Evolutionary conservation across 2,329 filamentous ascomycete species (phyloP).

Genomic region (Verticillium longisporum): DNA sequence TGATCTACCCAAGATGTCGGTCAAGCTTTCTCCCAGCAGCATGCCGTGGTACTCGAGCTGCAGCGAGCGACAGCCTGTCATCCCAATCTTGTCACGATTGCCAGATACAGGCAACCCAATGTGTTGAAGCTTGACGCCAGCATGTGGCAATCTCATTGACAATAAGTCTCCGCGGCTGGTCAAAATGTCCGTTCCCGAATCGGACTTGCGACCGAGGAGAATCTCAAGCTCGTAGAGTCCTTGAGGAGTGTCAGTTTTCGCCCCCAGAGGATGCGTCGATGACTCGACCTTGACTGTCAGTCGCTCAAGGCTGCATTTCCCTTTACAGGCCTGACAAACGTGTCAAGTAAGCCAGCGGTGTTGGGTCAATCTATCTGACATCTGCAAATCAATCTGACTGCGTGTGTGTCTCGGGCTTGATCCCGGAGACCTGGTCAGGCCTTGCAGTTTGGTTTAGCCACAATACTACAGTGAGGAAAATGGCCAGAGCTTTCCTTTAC

Average conservation of each 20-base stretch:
- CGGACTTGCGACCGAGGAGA: not conserved
- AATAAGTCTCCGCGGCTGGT: not conserved
- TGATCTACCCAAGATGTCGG: not conserved
- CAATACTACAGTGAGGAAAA: not conserved
- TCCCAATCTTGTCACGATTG: not conserved
- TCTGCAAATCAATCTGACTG: not conserved
- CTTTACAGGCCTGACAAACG: not conserved
- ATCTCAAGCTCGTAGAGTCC: not conserved
- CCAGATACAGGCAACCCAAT: not conserved
- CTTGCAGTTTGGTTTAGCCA: not conserved
- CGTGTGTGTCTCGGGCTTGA: constrained; percentile 1
- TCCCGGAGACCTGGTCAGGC: constrained; percentile 3
- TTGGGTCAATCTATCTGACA: constrained; percentile 5
- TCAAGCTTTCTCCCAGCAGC: not conserved
- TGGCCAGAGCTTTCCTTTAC: no score
- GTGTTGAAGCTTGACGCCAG: not conserved
- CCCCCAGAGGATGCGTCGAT: not conserved
- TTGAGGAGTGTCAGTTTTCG: not conserved
- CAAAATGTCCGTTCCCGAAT: not conserved
- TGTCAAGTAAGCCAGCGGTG: not conserved
- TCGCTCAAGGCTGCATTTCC: not conserved
- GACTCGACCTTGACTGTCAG: not conserved
- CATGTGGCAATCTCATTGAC: not conserved
- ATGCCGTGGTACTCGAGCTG: not conserved
- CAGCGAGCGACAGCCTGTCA: not conserved